Percentiles rank a stretch among this genome's conserved stretches.
Evolutionary conservation across 768 basidiomycete species (phyloP).

Genomic region (Kwoniella mangroviensis): DNA sequence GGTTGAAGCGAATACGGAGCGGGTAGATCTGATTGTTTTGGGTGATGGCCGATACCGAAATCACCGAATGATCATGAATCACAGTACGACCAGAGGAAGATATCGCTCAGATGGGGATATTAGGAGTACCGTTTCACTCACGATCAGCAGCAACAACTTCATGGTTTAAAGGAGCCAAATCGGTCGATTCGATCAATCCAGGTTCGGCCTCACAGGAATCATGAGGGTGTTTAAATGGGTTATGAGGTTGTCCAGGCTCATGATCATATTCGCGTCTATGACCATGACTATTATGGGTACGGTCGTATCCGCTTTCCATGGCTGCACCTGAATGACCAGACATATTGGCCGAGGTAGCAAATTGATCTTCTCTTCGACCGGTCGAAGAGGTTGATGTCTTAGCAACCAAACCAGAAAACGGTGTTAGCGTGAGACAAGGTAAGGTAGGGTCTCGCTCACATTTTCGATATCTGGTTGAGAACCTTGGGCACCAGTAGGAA

Average conservation of each 20-base stretch:
- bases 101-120: too few species aligned
- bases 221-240: conserved; percentile 9
- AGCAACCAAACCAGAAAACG: not conserved
- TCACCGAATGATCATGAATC: not conserved
- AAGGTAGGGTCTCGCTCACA: not conserved
- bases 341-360: conserved; percentile 17
- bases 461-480: conserved; percentile 5
- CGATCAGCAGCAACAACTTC: conserved; percentile 39
- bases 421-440: not conserved
- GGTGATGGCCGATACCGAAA: not conserved
- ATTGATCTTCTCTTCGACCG: conserved; percentile 15
- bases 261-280: not conserved
- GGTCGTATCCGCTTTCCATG: conserved; percentile 16
- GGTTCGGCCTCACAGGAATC: conserved; percentile 32
- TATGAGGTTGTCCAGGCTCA: conserved; percentile 1
- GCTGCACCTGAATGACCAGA: conserved; percentile 21
- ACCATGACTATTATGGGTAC: too few species aligned
- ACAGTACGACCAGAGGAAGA: too few species aligned
- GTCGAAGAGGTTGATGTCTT: conserved; percentile 14
- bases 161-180: conserved; percentile 37
- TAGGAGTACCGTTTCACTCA: conserved; percentile 19
- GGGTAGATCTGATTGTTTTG: not conserved
- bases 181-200: conserved; percentile 40
- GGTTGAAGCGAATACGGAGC: too few species aligned
- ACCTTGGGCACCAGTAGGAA: conserved; percentile 12